Percentiles rank a stretch among this genome's conserved stretches.
Conservation (phyloP, 2,329 filamentous ascomycete species). For the Akanthomyces uredinophilus region DNA sequence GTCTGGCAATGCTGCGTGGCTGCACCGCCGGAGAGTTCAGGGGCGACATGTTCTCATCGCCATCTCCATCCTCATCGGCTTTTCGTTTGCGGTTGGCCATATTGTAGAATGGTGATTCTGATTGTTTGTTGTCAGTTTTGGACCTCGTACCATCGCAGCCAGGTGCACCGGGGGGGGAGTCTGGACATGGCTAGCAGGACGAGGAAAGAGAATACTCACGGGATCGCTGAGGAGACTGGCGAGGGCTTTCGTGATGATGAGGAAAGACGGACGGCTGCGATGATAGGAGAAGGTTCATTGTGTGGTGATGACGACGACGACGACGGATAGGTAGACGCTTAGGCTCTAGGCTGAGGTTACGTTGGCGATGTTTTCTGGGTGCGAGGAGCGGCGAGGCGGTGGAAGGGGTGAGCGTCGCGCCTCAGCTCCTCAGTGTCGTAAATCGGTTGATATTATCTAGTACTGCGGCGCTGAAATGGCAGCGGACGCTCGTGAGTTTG, state of each 20-base stretch:
- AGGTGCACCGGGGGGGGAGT: neutral
- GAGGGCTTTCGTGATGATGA: slow-evolving; percentile 52
- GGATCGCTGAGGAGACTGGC: slow-evolving; percentile 50
- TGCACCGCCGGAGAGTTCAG: slow-evolving; percentile 72
- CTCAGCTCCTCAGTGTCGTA: neutral
- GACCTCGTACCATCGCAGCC: neutral
- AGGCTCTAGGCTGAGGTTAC: slow-evolving; percentile 7
- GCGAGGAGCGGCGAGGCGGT: slow-evolving; percentile 9
- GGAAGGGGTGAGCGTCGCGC: neutral
- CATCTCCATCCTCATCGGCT: slow-evolving; percentile 72
- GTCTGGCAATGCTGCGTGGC: slow-evolving; percentile 60
- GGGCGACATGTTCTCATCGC: slow-evolving; percentile 86
- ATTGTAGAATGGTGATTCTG: slow-evolving; percentile 44
- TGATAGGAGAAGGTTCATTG: slow-evolving; percentile 59
- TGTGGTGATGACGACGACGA: slow-evolving; percentile 21
- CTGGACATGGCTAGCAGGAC: neutral
- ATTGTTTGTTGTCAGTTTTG: slow-evolving; percentile 7
- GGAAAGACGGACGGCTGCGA: slow-evolving; percentile 56
- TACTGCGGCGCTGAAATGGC: neutral
- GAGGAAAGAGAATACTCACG: slow-evolving; percentile 37
- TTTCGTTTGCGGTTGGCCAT: slow-evolving; percentile 74
- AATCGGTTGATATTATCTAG: no score
- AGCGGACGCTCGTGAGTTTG: neutral
- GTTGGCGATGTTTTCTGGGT: slow-evolving; percentile 6
- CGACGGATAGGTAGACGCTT: slow-evolving; percentile 1